phyloP scores from a whole-genome alignment of 1,284 basidiomycete species.

The Apiotrichum siamense region DNA sequence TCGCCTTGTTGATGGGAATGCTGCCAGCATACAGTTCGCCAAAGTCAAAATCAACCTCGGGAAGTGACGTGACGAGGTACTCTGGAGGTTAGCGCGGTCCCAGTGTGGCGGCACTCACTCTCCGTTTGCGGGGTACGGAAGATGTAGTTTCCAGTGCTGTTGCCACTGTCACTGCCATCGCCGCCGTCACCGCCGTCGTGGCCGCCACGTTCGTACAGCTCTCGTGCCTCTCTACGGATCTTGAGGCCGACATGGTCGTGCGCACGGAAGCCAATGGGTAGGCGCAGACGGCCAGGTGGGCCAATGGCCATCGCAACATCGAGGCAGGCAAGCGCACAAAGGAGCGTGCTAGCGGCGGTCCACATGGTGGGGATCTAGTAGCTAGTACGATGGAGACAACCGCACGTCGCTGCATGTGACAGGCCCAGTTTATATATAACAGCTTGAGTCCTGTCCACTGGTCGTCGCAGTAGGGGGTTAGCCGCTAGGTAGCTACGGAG shows the following conservation, averaged over 20 bases:
- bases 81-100: constrained; percentile 4
- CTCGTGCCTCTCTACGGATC: background rate
- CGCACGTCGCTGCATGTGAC: no score
- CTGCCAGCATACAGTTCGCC: constrained; percentile 25
- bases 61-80: constrained; percentile 17
- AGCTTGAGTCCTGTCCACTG: no score
- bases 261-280: background rate
- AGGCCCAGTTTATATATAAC: no score
- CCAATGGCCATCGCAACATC: background rate
- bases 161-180: background rate
- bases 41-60: constrained; percentile 20
- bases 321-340: background rate
- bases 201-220: background rate
- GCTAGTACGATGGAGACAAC: no score
- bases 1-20: constrained; percentile 13
- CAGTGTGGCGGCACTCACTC: background rate
- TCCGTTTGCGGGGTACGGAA: background rate
- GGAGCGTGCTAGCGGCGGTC: background rate
- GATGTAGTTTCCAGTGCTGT: background rate
- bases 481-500: no score
- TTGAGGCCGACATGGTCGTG: background rate
- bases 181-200: background rate
- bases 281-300: background rate
- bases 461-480: no score
- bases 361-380: no score